phyloP scores from a whole-genome alignment of 2,329 filamentous ascomycete species.

The Phialophora tarda region DNA sequence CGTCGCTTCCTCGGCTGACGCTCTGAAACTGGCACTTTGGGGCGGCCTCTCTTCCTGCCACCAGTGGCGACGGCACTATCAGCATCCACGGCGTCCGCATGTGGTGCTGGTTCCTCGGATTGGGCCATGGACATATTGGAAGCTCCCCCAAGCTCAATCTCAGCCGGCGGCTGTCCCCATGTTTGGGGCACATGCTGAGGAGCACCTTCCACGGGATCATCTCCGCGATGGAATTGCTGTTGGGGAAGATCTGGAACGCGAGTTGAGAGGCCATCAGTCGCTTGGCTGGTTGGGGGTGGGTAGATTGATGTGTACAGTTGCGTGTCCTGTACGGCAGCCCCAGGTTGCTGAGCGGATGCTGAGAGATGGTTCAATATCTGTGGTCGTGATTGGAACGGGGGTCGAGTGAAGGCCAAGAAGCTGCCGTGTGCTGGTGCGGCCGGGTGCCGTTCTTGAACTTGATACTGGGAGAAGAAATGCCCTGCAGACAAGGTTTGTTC shows the following conservation, averaged over 20 bases:
- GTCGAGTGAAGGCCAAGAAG: conserved; percentile 1
- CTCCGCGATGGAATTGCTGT: background rate
- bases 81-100: background rate
- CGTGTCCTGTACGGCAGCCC: background rate
- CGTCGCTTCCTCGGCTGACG: conserved; percentile 27
- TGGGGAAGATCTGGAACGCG: background rate
- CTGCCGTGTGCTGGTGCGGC: background rate
- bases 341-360: background rate
- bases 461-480: conserved; percentile 13
- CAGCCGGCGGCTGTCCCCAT: background rate
- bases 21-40: background rate
- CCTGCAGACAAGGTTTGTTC: conserved; percentile 12
- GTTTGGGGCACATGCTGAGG: background rate
- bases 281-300: background rate
- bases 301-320: too few species aligned
- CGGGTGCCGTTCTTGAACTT: background rate
- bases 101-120: background rate
- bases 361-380: background rate
- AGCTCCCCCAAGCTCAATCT: background rate
- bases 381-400: background rate
- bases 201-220: background rate
- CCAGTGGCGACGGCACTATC: background rate
- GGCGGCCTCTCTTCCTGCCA: conserved; percentile 10
- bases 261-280: background rate
- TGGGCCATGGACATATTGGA: background rate